Base-by-base conservation (phyloP, 805 yeast species). In the Alloascoidea hylecoeti region DNA sequence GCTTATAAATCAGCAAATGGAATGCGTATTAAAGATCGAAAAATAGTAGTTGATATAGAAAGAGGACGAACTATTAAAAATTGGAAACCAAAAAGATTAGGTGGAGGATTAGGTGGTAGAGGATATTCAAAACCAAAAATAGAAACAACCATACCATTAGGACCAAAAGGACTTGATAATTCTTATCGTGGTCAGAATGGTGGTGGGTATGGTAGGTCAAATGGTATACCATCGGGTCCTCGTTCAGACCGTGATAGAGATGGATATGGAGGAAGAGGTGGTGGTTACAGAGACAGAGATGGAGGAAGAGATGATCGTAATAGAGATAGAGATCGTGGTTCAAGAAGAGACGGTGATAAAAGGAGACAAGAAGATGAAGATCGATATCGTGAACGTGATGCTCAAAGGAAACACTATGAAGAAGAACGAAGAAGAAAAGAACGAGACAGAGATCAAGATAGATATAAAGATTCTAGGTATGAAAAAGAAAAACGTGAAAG, bases 71-170 rank as follows among this genome's bases (percentile, higher is more conserved):
- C 57, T 2, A 59, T 54, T 15, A 49, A 48, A 33, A 41, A 42
- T 14, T 62, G 66, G 66, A 49, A 50, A 17, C 68, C 68, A 1
- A 47, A 63, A 19, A 42, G 61, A 14, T 61, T 89, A 2, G 96
- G 95, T 1, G 96, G 96, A 3, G 96, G 96, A 0, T 56, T 82
- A n/a, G 96, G 96, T 3, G 95, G 95, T 1, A 63, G 92, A 39
- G 74, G 75, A 37, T 76, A 76, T 49, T 65, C 74, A 2, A 60
- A 55, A 42, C 53, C 44, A 12, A 44, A 37, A 12, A 35, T 48
- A 15, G 36, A 48, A 37, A 42, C 46, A 34, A 40, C 43, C 16
- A 33, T 39, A 4, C 38, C 37, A 3, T 35, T 34, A 5, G 33
- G 47, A 40, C 19, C 39, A 23, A 33, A 50, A 42, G 42, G 39